Base-by-base conservation (phyloP, 108 stramenopile species). In the Nitzschia sp. region DNA sequence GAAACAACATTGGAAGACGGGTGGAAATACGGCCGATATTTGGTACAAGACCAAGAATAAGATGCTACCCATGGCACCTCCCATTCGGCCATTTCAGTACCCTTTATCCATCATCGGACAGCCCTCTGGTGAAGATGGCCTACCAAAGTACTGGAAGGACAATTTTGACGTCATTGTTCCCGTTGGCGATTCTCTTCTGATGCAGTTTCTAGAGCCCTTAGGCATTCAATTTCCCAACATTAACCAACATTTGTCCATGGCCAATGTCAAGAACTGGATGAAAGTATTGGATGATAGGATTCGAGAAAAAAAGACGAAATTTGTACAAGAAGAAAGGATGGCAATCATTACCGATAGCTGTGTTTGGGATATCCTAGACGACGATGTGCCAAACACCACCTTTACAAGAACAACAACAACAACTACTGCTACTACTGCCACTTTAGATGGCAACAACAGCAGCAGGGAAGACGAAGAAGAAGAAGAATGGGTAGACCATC, bases 311-410 rank as follows among this genome's bases (percentile, higher is more conserved):
- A n/a, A n/a, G n/a, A n/a, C n/a, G n/a, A n/a, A n/a, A 53, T 5
- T n/a, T 6, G 33, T 44, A 15, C 38, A 41, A 41, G n/a, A n/a
- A n/a, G n/a, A n/a, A n/a, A n/a, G n/a, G n/a, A n/a, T 47, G 45
- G 66, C 46, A 0, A 28, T 75, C 13, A 50, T 75, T 25, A 25
- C 67, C 1, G 66, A 58, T 21, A 38, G 34, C 35, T 23, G 55
- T 1, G 45, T 30, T 13, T 75, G 73, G 73, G 73, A 75, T 27
- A 19, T 73, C 31, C 30, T 73, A 29, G 36, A 48, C n/a, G n/a
- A n/a, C n/a, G n/a, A n/a, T n/a, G n/a, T n/a, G n/a, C n/a, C n/a
- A n/a, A n/a, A n/a, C n/a, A n/a, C n/a, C n/a, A n/a, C n/a, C n/a
- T n/a, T n/a, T n/a, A n/a, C 63, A 17, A 22, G 23, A 33, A 4